Base-by-base conservation (phyloP, 352 stramenopile genomes). In the Peronospora farinosa region DNA sequence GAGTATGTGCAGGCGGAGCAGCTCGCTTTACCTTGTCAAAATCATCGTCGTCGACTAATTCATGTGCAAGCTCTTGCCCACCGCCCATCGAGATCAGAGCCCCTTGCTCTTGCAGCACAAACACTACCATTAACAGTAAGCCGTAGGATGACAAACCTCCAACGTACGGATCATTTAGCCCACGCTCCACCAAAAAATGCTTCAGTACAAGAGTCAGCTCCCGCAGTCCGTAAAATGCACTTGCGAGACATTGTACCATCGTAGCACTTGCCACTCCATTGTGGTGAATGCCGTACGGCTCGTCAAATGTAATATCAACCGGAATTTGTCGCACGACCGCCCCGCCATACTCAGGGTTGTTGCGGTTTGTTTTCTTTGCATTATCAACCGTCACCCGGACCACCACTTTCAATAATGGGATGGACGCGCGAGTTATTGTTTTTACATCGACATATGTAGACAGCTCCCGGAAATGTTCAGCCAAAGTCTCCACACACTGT, bases 81-180 rank as follows among this genome's bases (percentile, higher is more conserved):
- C 67, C 57, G 1, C 53, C 28, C 13, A 54, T 57, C 2, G 41
- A 56, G 0, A 80, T 46, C 3, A 86, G 28, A 11, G 73, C 63
- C 16, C 69, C 74, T 76, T 88, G 74, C 47, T 86, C 70, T 49
- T 76, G 63, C 6, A 90, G 25, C 1, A 88, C 67, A 23, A 71
- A 85, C 13, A 84, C 35, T 30, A 91, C 79, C 82, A 93, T 91
- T 5, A 93, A 46, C 11, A 91, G 50, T 10, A 96, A 59, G 2
- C 86, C 85, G 37, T 97, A 96, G 2, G 82, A 95, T 2, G 84
- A 95, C 3, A 97, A 63, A 0, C 88, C 88, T n/a, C 88, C 88
- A 13, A 89, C 65, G 50, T 92, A 96, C 7, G 87, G 84, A 46
- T 97, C 86, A 47, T 96, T 96, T 7, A 95, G 51, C 5, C 75